These are phyloP conservation scores for Thymus quinquecostatus DNA, from an alignment of 257 asterid genomes.

Conservation along the genomic window DNA sequence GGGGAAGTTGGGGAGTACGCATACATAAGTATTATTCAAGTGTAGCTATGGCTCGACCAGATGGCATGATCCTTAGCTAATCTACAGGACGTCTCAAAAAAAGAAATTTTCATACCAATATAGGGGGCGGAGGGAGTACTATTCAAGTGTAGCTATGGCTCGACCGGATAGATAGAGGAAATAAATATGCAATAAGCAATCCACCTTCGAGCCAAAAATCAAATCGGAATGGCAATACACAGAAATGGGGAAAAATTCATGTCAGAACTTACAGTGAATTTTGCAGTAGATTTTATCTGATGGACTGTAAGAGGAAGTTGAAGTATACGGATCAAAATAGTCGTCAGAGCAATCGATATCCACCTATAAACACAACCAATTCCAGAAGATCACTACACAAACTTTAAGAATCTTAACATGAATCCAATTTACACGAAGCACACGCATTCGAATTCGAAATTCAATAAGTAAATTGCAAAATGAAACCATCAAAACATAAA, in stretches of 20 bases:
- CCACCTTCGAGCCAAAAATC: conserved; percentile 3
- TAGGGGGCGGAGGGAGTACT: neutral
- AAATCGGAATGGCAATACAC: neutral
- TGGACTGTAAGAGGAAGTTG: conserved; percentile 69
- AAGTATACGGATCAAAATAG: conserved; percentile 62
- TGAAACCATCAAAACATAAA: conserved; percentile 10
- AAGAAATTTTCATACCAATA: too few relatives aligned
- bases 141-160: conserved; percentile 16
- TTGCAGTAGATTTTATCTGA: conserved; percentile 73
- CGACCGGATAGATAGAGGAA: conserved; percentile 1
- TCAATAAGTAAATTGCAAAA: neutral
- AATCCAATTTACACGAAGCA: neutral
- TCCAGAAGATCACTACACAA: conserved; percentile 12
- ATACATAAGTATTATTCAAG: conserved; percentile 4
- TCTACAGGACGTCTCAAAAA: too few relatives aligned
- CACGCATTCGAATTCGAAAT: neutral
- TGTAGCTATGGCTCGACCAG: conserved; percentile 3
- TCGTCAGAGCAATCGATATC: conserved; percentile 64
- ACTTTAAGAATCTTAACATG: conserved; percentile 4
- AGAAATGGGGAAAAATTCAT: neutral
- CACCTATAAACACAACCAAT: conserved; percentile 63
- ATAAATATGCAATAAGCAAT: neutral
- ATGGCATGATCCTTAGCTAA: neutral
- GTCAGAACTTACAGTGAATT: conserved; percentile 61
- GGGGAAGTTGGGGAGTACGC: neutral